Evolutionary conservation across 257 asterid species (phyloP).

Genomic region (Solanum tacnaense): DNA sequence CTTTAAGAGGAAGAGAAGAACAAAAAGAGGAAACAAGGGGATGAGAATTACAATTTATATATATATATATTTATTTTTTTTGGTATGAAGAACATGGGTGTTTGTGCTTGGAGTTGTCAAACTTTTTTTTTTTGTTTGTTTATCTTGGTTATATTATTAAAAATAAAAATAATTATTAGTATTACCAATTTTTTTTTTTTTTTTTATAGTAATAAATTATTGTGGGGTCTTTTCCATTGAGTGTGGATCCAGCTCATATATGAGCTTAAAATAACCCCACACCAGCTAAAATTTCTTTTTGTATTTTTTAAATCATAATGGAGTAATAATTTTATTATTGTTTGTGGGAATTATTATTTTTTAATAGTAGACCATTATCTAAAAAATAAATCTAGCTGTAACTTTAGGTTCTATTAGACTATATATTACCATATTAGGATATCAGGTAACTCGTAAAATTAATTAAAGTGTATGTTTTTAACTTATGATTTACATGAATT

Average conservation of each 20-base stretch:
- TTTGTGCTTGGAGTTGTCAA: neutral
- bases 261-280: slow-evolving; percentile 14
- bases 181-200: neutral
- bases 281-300: slow-evolving; percentile 1
- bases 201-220: neutral
- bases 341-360: neutral
- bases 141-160: neutral
- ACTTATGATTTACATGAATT: neutral
- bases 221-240: slow-evolving; percentile 2
- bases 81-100: neutral
- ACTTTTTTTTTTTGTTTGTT: neutral
- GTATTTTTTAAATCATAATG: neutral
- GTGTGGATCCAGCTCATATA: slow-evolving; percentile 15
- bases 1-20: neutral
- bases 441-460: neutral
- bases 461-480: rapidly evolving
- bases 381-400: neutral
- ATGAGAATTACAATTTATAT: neutral
- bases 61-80: neutral
- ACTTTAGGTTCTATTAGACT: neutral
- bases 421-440: neutral
- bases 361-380: neutral
- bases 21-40: neutral
- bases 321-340: neutral
- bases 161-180: neutral